Conservation (phyloP, 139 green algal genomes). For the Trebouxia sp. region DNA sequence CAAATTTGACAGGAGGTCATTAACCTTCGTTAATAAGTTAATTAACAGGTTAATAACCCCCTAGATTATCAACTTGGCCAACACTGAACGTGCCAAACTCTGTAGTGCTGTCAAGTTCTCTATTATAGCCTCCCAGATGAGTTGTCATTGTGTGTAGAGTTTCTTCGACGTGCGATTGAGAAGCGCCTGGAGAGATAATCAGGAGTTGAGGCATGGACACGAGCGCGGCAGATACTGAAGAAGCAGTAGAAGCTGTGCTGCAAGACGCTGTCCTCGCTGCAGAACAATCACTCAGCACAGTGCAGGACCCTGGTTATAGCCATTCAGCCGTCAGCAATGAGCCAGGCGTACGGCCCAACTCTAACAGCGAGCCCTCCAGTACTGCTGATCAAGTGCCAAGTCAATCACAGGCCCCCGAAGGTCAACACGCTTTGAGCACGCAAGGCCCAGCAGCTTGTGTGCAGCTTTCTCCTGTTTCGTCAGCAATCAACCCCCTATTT, state of each 20-base stretch:
- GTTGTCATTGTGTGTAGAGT: too few relatives aligned
- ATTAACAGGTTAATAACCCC: too few relatives aligned
- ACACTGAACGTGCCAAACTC: not conserved
- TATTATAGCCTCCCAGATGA: too few relatives aligned
- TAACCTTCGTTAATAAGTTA: too few relatives aligned
- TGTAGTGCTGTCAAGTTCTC: not conserved
- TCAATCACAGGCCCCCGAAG: too few relatives aligned
- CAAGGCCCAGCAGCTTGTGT: not conserved
- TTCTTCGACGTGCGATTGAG: too few relatives aligned
- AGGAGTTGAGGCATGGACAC: too few relatives aligned
- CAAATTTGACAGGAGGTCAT: too few relatives aligned
- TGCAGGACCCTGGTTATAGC: too few relatives aligned
- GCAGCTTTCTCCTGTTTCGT: not conserved
- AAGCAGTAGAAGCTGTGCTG: not conserved
- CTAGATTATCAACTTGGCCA: too few relatives aligned
- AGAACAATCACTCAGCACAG: not conserved
- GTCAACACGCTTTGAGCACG: not conserved
- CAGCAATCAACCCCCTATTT: slow-evolving; percentile 7
- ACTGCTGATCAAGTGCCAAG: not conserved
- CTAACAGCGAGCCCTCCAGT: too few relatives aligned
- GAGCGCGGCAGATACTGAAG: not conserved
- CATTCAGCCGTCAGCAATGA: not conserved
- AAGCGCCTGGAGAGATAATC: too few relatives aligned
- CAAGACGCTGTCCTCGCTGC: not conserved
- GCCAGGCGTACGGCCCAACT: not conserved